Base-by-base conservation (phyloP, 805 yeast species). In the Ogataea zsoltii region DNA sequence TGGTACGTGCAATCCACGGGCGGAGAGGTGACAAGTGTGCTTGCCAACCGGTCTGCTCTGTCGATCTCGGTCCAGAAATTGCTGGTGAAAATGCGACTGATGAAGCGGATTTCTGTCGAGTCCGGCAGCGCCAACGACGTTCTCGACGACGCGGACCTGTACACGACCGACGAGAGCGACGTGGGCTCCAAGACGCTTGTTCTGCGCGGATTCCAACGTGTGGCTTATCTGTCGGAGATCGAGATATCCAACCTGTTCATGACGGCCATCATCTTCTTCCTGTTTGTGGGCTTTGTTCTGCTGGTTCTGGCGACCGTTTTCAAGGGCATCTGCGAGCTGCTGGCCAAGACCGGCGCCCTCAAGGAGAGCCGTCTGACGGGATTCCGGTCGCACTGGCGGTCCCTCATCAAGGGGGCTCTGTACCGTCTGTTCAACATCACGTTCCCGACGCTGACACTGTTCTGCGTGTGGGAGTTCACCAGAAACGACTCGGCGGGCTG, bases 1-100 rank as follows among this genome's bases (percentile, higher is more conserved):
- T 92, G 99, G 99, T 92, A 92, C 65, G 83, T 92, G 42, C 97
- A 92, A 69, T 72, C 96, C 7, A 94, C 99, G 1, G 97, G 97
- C 31, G 99, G 99, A 46, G 63, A 76, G 0, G 82, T 95, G 1
- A 84, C 97, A 3, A 87, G 86, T 33, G 79, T 89, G 30, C 67
- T 92, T 34, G 69, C 77, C 7, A 82, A 89, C 58, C 65, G 75
- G 51, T 77, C 82, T 52, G 66, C 79, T 17, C 68, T 90, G 34
- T 88, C 97, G 2, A 79, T 94, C 44, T 84, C 94, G 12, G 96
- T 90, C n/a, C 96, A 88, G 61, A 85, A 85, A 61, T 37, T 56
- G 23, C 32, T 54, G 15, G 51, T 47, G 19, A 46, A 33, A 14
- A 32, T 48, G 16, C 51, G 37, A 19, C 44, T 58, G 2, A 33